Percentiles rank a stretch among this genome's conserved stretches.
These are phyloP conservation scores for Globisporangium splendens DNA, from an alignment of 352 stramenopile species.

Conservation along the genomic window DNA sequence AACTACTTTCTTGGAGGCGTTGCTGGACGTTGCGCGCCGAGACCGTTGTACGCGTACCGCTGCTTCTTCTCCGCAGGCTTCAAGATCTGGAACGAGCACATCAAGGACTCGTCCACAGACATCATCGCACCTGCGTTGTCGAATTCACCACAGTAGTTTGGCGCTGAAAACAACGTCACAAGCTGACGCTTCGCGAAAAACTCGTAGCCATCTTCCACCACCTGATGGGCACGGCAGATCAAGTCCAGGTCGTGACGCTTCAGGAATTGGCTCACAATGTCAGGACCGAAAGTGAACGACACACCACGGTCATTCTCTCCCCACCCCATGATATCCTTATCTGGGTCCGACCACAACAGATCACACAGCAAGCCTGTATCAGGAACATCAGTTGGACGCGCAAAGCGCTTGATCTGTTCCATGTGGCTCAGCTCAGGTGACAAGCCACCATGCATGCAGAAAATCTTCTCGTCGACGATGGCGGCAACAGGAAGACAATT, in stretches of 20 bases:
- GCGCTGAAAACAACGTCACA: constrained; percentile 99
- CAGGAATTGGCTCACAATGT: constrained; percentile 98
- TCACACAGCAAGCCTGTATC: constrained; percentile 96
- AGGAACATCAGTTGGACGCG: constrained; percentile 88
- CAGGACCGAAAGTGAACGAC: constrained; percentile 97
- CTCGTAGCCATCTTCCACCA: constrained; percentile 98
- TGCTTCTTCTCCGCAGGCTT: constrained; percentile 19
- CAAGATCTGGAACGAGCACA: constrained; percentile 1
- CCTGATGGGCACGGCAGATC: constrained; percentile 95
- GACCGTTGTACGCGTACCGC: constrained; percentile 64
- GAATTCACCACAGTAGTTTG: constrained; percentile 99
- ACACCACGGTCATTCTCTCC: constrained; percentile 97
- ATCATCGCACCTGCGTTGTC: constrained; percentile 96
- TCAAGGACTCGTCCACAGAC: constrained; percentile 43
- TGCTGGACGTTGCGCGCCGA: constrained; percentile 53
- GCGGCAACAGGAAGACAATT: constrained; percentile 94
- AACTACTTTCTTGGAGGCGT: constrained; percentile 25
- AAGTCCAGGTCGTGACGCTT: constrained; percentile 97
- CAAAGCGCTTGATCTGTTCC: constrained; percentile 94
- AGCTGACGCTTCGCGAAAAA: constrained; percentile 98
- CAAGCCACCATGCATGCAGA: constrained; percentile 98
- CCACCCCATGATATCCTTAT: constrained; percentile 99
- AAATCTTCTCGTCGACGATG: constrained; percentile 99
- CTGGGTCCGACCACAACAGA: constrained; percentile 98
- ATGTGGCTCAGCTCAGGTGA: constrained; percentile 93